Conservation (phyloP, 2,329 filamentous ascomycete genomes). For the Emmonsia crescens region DNA sequence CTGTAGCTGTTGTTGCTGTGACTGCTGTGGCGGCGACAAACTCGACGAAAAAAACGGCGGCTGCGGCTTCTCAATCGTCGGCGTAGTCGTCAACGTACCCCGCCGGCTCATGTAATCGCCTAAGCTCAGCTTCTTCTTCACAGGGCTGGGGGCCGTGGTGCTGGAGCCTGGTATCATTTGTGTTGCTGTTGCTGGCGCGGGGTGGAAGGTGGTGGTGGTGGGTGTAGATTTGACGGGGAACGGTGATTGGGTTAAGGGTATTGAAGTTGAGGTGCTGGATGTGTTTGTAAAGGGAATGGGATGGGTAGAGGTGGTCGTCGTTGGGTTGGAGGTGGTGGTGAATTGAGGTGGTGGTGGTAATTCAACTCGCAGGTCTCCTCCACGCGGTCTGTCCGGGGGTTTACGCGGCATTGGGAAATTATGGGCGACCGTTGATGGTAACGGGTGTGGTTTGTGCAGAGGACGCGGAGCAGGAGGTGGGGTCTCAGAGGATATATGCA, state of each 20-base stretch:
- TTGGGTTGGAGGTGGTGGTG: slow-evolving; percentile 8
- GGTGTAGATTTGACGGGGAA: slow-evolving; percentile 15
- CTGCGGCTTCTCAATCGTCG: slow-evolving; percentile 32
- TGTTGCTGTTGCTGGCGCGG: slow-evolving; percentile 14
- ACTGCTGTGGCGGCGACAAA: slow-evolving; percentile 13
- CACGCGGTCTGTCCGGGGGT: slow-evolving; percentile 12
- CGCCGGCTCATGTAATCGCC: slow-evolving; percentile 39
- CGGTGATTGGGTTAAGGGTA: slow-evolving; percentile 20
- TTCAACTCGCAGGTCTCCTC: slow-evolving; percentile 20
- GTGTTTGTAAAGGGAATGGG: slow-evolving; percentile 12
- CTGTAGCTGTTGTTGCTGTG: slow-evolving; percentile 5
- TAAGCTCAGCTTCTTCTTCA: slow-evolving; percentile 41
- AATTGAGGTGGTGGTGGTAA: slow-evolving; percentile 16
- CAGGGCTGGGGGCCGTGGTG: slow-evolving; percentile 35
- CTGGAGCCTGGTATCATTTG: slow-evolving; percentile 20
- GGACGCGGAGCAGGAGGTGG: too few relatives aligned
- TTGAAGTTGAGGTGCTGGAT: slow-evolving; percentile 23
- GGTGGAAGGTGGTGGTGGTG: slow-evolving; percentile 5
- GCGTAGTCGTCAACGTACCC: slow-evolving; percentile 27
- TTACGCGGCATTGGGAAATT: slow-evolving; percentile 21
- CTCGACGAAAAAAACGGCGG: slow-evolving; percentile 19
- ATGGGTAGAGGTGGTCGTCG: background rate
- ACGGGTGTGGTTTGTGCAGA: slow-evolving; percentile 22
- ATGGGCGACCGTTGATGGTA: slow-evolving; percentile 31
- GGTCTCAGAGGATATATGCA: background rate